Percentiles rank a stretch among this genome's conserved stretches.
Evolutionary conservation across 768 basidiomycete species (phyloP).

Genomic region (Neoboletus subvelutipes): DNA sequence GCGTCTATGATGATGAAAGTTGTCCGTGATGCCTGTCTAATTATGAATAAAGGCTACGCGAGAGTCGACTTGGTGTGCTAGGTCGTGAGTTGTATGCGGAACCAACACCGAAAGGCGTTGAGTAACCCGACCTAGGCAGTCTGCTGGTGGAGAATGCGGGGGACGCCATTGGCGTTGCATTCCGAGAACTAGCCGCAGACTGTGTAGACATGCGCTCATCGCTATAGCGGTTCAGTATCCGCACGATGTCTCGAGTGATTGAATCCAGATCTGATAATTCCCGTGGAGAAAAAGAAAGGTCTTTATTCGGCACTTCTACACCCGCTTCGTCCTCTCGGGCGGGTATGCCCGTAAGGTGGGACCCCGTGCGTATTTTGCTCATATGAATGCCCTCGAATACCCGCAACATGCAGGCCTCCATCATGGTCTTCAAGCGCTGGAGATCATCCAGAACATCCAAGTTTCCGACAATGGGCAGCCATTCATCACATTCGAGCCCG

Average conservation of each 20-base stretch:
- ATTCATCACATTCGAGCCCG: constrained; percentile 85
- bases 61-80: constrained; percentile 59
- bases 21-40: constrained; percentile 8
- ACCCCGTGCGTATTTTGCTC: constrained; percentile 32
- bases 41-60: constrained; percentile 37
- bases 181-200: constrained; percentile 61
- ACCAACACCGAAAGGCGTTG: constrained; percentile 50
- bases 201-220: constrained; percentile 59
- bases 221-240: constrained; percentile 68
- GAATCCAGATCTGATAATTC: constrained; percentile 77
- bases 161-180: constrained; percentile 63
- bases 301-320: constrained; percentile 44
- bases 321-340: constrained; percentile 53
- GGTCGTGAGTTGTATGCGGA: constrained; percentile 57
- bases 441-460: constrained; percentile 76
- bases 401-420: constrained; percentile 84
- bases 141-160: constrained; percentile 41
- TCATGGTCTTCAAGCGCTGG: constrained; percentile 72
- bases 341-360: constrained; percentile 36
- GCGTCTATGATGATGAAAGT: constrained; percentile 8
- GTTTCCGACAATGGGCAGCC: constrained; percentile 82
- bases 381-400: constrained; percentile 83
- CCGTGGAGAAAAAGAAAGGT: constrained; percentile 56
- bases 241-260: constrained; percentile 71
- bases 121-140: constrained; percentile 53